A percentile compares a stretch with the other conserved stretches of the same genome.
Evolutionary conservation across 768 basidiomycete species (phyloP).

Genomic region (Imleria badia): DNA sequence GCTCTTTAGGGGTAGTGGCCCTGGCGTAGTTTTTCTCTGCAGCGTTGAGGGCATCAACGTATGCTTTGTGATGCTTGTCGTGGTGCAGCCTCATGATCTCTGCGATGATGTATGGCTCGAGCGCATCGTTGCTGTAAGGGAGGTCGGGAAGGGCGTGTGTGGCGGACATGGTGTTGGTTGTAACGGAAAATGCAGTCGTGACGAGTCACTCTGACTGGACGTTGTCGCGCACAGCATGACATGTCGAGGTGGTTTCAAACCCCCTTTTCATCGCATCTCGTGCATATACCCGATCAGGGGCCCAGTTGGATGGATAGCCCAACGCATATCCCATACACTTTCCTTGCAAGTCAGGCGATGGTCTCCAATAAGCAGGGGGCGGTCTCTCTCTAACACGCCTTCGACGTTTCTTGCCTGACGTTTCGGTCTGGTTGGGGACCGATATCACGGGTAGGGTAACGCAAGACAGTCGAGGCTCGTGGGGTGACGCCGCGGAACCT

Average conservation of each 20-base stretch:
- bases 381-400: conserved; percentile 17
- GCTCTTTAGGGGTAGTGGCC: conserved; percentile 59
- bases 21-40: conserved; percentile 79
- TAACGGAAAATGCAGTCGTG: not conserved
- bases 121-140: conserved; percentile 82
- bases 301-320: conserved; percentile 34
- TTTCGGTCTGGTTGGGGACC: not conserved
- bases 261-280: conserved; percentile 31
- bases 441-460: conserved; percentile 19
- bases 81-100: conserved; percentile 96
- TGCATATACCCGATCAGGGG: conserved; percentile 17
- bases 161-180: conserved; percentile 37
- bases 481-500: conserved; percentile 18
- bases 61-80: conserved; percentile 94
- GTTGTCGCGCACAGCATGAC: conserved; percentile 21
- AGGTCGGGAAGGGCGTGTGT: conserved; percentile 66
- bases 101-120: conserved; percentile 88
- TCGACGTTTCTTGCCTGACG: conserved; percentile 6
- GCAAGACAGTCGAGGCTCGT: conserved; percentile 20
- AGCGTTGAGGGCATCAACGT: conserved; percentile 68
- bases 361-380: conserved; percentile 30
- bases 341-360: conserved; percentile 18
- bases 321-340: conserved; percentile 32
- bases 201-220: not conserved
- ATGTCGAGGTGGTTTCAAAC: not conserved